Evolutionary conservation across 2,329 filamentous ascomycete genomes (phyloP), one percentile per base, ranked within the genome.

Genomic region (Atkinsonella hypoxylon): DNA sequence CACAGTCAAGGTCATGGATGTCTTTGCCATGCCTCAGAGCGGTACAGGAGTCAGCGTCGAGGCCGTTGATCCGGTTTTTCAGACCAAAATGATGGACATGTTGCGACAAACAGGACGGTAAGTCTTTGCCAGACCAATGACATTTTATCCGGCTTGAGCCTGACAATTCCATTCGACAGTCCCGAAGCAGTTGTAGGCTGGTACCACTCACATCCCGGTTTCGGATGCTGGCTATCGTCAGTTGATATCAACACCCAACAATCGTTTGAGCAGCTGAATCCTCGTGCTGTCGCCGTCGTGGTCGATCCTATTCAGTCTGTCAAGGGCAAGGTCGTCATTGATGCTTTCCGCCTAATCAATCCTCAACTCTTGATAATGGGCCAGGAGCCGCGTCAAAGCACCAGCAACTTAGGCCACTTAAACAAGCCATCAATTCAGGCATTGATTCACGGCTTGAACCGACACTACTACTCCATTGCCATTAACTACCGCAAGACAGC

Each of bases 81-180:
- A 98, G 74, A 96, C 89, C 63, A 98, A 96, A 78, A 98, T 98
- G 93, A 98, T 98, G 93, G 93, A 98, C 67, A 97, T 98, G 93
- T 76, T 98, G 67, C 80, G 87, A 64, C 93, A 98, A 76, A 98
- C 93, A 52, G 93, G 93, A 72, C 81, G 93, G 89, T 94, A 75
- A 61, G 79, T 18, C 11, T 56, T 38, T 51, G 50, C 41, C 47
- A 51, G 52, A 45, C 43, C 51, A 38, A 43, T 40, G 50, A 39
- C 17, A 31, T 58, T 20, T 15, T 26, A 18, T n/a, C 40, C 34
- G 4, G 3, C 13, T 8, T 7, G 47, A 38, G 40, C n/a, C 47
- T 49, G 17, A 49, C 22, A 4, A 30, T 44, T 15, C 26, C 3
- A 13, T 9, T 17, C 6, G 2, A 17, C 59, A 95, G 90, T 67